Base-by-base conservation (phyloP, 768 basidiomycete species). In the Leccinum truebloodii region DNA sequence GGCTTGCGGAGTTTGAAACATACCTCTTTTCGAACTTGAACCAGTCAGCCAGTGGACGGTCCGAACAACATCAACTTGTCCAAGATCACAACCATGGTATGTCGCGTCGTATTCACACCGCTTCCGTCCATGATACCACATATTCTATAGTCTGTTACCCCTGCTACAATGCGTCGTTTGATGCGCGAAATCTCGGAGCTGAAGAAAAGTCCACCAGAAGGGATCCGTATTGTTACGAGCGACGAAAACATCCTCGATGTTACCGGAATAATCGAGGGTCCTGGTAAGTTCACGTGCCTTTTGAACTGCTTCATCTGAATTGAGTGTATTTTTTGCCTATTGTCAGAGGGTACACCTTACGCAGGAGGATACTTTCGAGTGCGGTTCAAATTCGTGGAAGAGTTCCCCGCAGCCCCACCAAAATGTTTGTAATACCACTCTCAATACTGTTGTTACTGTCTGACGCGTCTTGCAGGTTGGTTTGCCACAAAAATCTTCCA, bases 401-500 rank as follows among this genome's bases (percentile, higher is more conserved):
- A 97, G 75, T 98, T 96, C 69, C 95, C 95, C 49, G 88, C 94
- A 52, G 85, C 87, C 28, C 95, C 95, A 54, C 95, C 95, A 8
- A 97, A 95, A 80, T 97, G 96, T 95, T 5, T 34, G 55, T 55
- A 32, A 24, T 20, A n/a, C 52, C 22, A 49, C 55, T 52, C 52
- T 58, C 13, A 1, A 35, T 1, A 35, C 7, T 59, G 10, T 8
- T 13, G 18, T 55, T 16, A 4, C 4, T 26, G 57, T 34, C 22
- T 64, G 61, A 71, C 52, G 32, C 35, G 57, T 55, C 12, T 34
- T 46, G 12, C 65, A 96, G 95, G 95, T 70, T 89, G 92, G 80
- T 90, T 97, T 65, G 78, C 83, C 14, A 97, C 95, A 54, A 97
- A 96, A 79, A 95, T 98, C 59, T 98, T 98, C 75, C 95, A 98